Base-by-base conservation (phyloP, 441 rosid genomes). In the Breynia disticha region DNA sequence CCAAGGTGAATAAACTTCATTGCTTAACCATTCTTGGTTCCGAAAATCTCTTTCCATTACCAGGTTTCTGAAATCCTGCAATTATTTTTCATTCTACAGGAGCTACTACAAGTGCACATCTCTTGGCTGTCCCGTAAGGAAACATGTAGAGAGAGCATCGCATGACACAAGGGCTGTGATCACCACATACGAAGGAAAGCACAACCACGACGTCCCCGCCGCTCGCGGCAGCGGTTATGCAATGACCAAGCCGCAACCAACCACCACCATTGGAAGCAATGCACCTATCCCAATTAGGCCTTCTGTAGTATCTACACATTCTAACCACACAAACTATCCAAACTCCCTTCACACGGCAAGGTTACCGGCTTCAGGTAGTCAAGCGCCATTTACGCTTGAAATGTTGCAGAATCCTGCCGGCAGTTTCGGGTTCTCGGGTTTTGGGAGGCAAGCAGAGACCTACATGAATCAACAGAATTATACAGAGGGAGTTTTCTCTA, bases 111-210 rank as follows among this genome's bases (percentile, higher is more conserved):
- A 82, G 67, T 85, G 96, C 61, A 87, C 96, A 10, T 61, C 66
- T 39, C 67, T 67, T 7, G 88, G 82, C 9, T 90, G 98, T 69
- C 87, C 85, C 0, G 98, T 87, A 39, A 76, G 91, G 50, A 90
- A 90, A 72, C 98, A 90, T 52, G 89, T 90, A 4, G 96, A 90
- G 78, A 66, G 96, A 65, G 90, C 96, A 54, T 81, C 84, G 1
- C 86, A 79, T 44, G 96, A 90, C 65, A 59, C 64, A 1, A 72
- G 87, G 63, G 76, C 90, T 17, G 95, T 90, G 63, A 87, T 90
- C 72, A 87, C 98, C 20, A 90, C 98, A 32, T 90, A 90, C 15
- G 96, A 90, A 54, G 96, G 96, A 53, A 87, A 84, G 59, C 97
- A 90, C 67, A 85, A 79, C 75, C 97, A 90, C 57, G 87, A 85